Conservation (phyloP, 1,284 basidiomycete genomes). For the Meira nashicola region DNA sequence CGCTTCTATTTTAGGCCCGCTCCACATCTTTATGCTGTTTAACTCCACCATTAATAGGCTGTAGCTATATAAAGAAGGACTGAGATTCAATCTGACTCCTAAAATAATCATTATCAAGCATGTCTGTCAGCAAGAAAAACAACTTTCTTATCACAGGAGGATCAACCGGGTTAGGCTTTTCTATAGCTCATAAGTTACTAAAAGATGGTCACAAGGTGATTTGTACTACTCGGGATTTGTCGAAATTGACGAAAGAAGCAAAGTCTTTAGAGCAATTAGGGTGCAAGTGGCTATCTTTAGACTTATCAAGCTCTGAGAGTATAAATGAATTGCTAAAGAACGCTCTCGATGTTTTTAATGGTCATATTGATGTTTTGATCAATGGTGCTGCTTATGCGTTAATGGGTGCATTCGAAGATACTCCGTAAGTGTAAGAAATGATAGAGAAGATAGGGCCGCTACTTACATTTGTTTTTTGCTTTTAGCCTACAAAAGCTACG, state of each 20-base stretch:
- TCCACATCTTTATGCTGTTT: too few species aligned
- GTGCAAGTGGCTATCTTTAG: not conserved
- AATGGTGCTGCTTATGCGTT: not conserved
- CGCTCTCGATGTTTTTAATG: not conserved
- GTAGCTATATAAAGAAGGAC: too few species aligned
- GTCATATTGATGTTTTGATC: not conserved
- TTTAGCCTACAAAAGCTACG: not conserved
- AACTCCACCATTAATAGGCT: too few species aligned
- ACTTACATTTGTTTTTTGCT: too few species aligned
- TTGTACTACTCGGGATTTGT: not conserved
- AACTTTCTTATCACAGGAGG: not conserved
- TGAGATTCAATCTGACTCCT: too few species aligned
- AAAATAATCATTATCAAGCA: too few species aligned
- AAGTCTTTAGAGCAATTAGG: not conserved
- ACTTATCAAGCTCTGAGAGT: not conserved
- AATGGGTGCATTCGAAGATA: not conserved
- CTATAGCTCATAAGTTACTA: not conserved
- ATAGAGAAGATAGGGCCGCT: too few species aligned
- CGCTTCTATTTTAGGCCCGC: too few species aligned
- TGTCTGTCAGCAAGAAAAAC: too few species aligned
- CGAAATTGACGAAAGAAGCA: too few species aligned
- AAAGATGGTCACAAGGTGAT: not conserved
- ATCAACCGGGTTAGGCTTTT: not conserved
- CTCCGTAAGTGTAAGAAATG: too few species aligned
- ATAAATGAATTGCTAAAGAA: not conserved